Conservation (phyloP, 306 rosid genomes). For the Hippophae gyantsensis region DNA sequence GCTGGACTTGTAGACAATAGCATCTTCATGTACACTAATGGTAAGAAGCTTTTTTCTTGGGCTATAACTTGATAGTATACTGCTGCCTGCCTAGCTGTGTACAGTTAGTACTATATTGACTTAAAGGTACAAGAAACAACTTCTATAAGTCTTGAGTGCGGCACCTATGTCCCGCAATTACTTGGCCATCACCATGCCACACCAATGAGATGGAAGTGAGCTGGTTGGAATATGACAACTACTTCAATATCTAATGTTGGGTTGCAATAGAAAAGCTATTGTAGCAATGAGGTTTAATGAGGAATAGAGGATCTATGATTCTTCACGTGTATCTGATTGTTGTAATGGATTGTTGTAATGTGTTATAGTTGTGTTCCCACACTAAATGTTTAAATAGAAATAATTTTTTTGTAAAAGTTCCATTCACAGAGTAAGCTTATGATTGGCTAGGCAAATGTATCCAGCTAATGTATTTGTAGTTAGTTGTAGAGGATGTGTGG, state of each 20-base stretch:
- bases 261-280: slow-evolving; percentile 12
- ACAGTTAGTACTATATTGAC: slow-evolving; percentile 20
- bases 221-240: neutral
- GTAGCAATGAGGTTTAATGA: slow-evolving; percentile 10
- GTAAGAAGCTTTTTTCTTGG: slow-evolving; percentile 10
- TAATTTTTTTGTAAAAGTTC: too few species aligned
- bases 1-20: slow-evolving; percentile 19
- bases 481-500: too few species aligned
- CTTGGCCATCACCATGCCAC: slow-evolving; percentile 8
- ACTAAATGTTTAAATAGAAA: too few species aligned
- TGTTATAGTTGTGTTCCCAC: neutral
- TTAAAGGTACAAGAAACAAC: slow-evolving; percentile 12
- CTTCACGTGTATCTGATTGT: slow-evolving; percentile 21
- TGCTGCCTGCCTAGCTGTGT: slow-evolving; percentile 9
- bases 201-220: slow-evolving; percentile 7
- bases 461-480: too few species aligned
- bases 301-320: slow-evolving; percentile 7
- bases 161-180: neutral
- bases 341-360: slow-evolving; percentile 7
- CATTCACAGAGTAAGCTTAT: too few species aligned
- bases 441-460: too few species aligned
- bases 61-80: neutral
- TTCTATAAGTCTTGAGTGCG: slow-evolving; percentile 1
- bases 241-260: neutral
- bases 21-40: slow-evolving; percentile 6